Base-by-base conservation (phyloP, 2,329 filamentous ascomycete species). In the Penicillium psychrosexuale region DNA sequence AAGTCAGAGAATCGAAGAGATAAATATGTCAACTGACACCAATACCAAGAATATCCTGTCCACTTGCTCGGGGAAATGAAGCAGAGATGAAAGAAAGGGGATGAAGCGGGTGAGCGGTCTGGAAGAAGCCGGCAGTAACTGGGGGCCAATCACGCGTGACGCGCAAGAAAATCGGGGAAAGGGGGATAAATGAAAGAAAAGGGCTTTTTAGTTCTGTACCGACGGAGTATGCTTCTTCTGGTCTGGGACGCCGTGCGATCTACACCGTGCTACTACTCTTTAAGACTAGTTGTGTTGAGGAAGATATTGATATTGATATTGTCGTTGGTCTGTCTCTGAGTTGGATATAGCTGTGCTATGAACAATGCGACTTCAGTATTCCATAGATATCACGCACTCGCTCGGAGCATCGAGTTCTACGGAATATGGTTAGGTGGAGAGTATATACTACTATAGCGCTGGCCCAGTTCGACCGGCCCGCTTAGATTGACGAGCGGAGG, bases 21-120 rank as follows among this genome's bases (percentile, higher is more conserved):
- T 9, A 40, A 39, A 47, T 34, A 36, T 17, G 31, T 22, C 22
- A 36, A 55, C 45, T 36, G 27, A 45, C 28, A 28, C 17, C 38
- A 47, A 30, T 30, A 45, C 34, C 47, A 33, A 49, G 24, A 47
- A 39, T 24, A n/a, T 24, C 38, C 28, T 17, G 38, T 27, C 22
- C 19, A 47, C 40, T 50, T 42, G 42, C 40, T 50, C 39, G 42
- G 40, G 39, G 38, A 54, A 42, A 38, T 49, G 42, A 44, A 43
- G 37, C 37, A 44, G 36, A 47, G 42, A 45, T 53, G 56, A 61
- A 59, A 64, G 59, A 62, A 66, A 66, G 61, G 60, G 62, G 61
- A 66, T 53, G 44, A 50, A 48, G 55, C 47, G 47, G 51, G 52
- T 52, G 61, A 62, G 61, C 61, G 61, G 61, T 64, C 61, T 61